A percentile compares a stretch with the other conserved stretches of the same genome.
Evolutionary conservation across 306 rosid species (phyloP).

Genomic region (Luffa acutangula): DNA sequence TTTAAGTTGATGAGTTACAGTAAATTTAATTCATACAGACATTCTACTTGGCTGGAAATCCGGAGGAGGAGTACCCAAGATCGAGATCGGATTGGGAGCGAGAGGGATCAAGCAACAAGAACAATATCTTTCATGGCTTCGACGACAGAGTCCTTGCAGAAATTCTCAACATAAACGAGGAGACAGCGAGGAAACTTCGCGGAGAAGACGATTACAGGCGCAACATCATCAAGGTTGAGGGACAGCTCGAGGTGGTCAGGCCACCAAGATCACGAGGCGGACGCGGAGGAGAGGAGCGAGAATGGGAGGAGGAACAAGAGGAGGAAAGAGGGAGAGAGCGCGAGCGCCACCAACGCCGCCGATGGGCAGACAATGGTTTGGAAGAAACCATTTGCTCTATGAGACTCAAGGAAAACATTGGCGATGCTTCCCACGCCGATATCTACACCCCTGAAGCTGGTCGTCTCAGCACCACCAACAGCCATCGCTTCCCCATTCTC

Average conservation of each 20-base stretch:
- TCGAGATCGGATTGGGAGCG: neutral
- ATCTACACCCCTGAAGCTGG: slow-evolving; percentile 30
- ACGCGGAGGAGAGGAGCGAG: neutral
- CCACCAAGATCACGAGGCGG: slow-evolving; percentile 18
- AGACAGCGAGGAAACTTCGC: slow-evolving; percentile 22
- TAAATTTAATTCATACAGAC: slow-evolving; percentile 21
- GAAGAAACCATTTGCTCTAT: slow-evolving; percentile 26
- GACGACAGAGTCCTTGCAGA: slow-evolving; percentile 21
- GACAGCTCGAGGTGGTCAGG: slow-evolving; percentile 18
- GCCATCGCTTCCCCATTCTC: slow-evolving; percentile 27
- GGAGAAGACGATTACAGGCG: slow-evolving; percentile 19
- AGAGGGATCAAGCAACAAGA: slow-evolving; percentile 24
- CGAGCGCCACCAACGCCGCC: neutral
- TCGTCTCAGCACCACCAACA: slow-evolving; percentile 24
- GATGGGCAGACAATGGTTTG: slow-evolving; percentile 6
- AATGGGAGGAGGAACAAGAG: slow-evolving; percentile 8
- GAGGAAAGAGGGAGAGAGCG: neutral
- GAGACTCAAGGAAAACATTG: slow-evolving; percentile 27
- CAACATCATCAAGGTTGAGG: slow-evolving; percentile 30
- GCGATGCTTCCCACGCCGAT: slow-evolving; percentile 18
- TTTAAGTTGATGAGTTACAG: no score
- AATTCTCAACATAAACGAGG: slow-evolving; percentile 16
- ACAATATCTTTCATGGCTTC: slow-evolving; percentile 41
- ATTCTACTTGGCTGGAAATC: slow-evolving; percentile 58
- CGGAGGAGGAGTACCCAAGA: slow-evolving; percentile 24